A percentile compares a stretch with the other conserved stretches of the same genome.
phyloP scores from a whole-genome alignment of 768 basidiomycete genomes.

The Candolleomyces eurysporus region DNA sequence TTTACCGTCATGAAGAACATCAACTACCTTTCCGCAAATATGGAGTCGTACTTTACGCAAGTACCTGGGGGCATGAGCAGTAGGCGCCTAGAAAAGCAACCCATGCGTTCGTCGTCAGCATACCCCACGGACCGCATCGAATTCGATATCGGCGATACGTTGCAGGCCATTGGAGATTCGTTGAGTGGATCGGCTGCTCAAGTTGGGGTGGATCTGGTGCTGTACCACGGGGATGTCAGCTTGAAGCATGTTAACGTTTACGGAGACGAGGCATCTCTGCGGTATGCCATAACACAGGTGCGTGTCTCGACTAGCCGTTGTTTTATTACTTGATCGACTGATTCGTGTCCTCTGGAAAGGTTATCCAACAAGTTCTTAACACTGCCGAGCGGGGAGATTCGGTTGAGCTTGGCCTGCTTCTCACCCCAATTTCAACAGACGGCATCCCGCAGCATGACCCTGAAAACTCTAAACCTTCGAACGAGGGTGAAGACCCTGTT shows the following conservation, averaged over 20 bases:
- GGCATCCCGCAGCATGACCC: conserved; percentile 16
- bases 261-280: conserved; percentile 82
- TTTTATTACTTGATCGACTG: conserved; percentile 15
- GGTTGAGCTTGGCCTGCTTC: conserved; percentile 79
- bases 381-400: conserved; percentile 74
- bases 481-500: conserved; percentile 2
- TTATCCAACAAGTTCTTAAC: conserved; percentile 78
- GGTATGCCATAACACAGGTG: conserved; percentile 82
- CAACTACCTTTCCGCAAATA: conserved; percentile 90
- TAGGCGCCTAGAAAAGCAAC: conserved; percentile 4
- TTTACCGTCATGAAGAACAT: conserved; percentile 91
- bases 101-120: conserved; percentile 11
- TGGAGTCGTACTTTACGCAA: conserved; percentile 51
- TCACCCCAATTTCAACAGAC: conserved; percentile 24
- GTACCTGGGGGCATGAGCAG: conserved; percentile 4
- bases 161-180: conserved; percentile 88
- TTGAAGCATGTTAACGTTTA: conserved; percentile 84
- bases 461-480: conserved; percentile 17
- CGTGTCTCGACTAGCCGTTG: conserved; percentile 29
- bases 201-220: conserved; percentile 83
- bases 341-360: conserved; percentile 40
- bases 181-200: conserved; percentile 82
- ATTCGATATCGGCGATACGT: conserved; percentile 89
- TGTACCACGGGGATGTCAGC: conserved; percentile 87
- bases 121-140: conserved; percentile 41